These are phyloP conservation scores for Tylopilus sp. DNA, from an alignment of 768 basidiomycete species.

Conservation along the genomic window DNA sequence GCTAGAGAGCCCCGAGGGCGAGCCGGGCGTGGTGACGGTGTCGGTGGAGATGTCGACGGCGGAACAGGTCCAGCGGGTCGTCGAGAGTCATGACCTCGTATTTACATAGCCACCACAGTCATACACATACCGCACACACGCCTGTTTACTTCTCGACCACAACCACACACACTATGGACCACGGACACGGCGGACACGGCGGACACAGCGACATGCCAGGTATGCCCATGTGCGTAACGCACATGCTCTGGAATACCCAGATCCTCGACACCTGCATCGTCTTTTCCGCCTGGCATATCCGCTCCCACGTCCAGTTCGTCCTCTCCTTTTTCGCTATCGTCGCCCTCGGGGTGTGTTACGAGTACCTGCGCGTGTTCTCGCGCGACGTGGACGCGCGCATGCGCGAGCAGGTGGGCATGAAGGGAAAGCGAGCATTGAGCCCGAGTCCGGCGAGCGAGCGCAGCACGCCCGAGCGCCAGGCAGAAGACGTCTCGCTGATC, in stretches of 20 bases:
- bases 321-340: constrained; percentile 65
- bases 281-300: constrained; percentile 76
- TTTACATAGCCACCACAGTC: constrained; percentile 3
- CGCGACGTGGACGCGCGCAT: constrained; percentile 57
- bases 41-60: constrained; percentile 48
- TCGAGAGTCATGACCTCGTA: too few species aligned
- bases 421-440: constrained; percentile 46
- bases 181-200: constrained; percentile 39
- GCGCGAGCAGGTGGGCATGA: constrained; percentile 43
- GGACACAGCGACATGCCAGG: constrained; percentile 34
- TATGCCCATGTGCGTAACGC: constrained; percentile 59
- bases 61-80: constrained; percentile 49
- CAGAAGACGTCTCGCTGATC: constrained; percentile 56
- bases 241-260: constrained; percentile 89
- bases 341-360: constrained; percentile 68
- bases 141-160: not conserved
- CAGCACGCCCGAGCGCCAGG: constrained; percentile 36
- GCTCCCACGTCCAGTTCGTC: constrained; percentile 50
- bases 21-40: constrained; percentile 67
- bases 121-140: too few species aligned
- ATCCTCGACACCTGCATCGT: constrained; percentile 79
- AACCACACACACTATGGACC: constrained; percentile 37
- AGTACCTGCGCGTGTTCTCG: constrained; percentile 70
- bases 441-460: constrained; percentile 36
- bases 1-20: constrained; percentile 65